Conservation (phyloP, 2,329 filamentous ascomycete genomes). For the Kalaharituber pfeilii region DNA sequence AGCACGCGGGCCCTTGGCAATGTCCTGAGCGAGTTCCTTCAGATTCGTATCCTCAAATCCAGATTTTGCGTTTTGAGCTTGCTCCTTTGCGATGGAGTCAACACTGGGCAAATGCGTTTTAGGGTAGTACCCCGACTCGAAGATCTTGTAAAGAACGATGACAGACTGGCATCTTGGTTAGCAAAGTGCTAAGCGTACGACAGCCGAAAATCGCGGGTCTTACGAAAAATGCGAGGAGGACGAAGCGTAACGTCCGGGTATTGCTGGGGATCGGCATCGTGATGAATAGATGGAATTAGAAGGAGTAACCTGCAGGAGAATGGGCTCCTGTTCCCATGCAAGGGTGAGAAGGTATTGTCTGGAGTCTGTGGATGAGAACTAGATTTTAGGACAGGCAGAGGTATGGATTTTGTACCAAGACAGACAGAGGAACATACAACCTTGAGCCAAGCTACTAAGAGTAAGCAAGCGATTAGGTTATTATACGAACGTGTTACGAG, state of each 20-base stretch:
- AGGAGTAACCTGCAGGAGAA: too few relatives aligned
- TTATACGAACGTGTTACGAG: too few relatives aligned
- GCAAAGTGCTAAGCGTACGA: neutral
- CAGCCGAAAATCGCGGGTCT: constrained; percentile 27
- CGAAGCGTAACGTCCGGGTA: constrained; percentile 35
- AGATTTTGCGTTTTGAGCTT: constrained; percentile 10
- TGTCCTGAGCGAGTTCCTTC: constrained; percentile 22
- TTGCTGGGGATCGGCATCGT: constrained; percentile 15
- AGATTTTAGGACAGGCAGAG: too few relatives aligned
- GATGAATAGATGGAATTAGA: too few relatives aligned
- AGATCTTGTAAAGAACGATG: constrained; percentile 22
- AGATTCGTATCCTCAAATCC: constrained; percentile 9
- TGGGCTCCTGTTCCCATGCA: neutral
- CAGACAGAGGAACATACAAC: too few relatives aligned
- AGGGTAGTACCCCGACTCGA: constrained; percentile 15
- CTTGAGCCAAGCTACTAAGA: too few relatives aligned
- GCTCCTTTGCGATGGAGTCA: constrained; percentile 12
- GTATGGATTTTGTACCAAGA: too few relatives aligned
- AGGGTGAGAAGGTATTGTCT: too few relatives aligned
- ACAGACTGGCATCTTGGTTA: constrained; percentile 5
- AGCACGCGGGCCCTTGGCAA: constrained; percentile 54
- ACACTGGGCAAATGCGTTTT: constrained; percentile 8
- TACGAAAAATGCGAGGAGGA: constrained; percentile 74
- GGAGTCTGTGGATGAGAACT: too few relatives aligned
- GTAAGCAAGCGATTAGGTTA: too few relatives aligned